Evolutionary conservation across 208 protist genomes (phyloP), one percentile per base, ranked within the genome.

Genomic region (Acanthamoeba lugdunensis): DNA sequence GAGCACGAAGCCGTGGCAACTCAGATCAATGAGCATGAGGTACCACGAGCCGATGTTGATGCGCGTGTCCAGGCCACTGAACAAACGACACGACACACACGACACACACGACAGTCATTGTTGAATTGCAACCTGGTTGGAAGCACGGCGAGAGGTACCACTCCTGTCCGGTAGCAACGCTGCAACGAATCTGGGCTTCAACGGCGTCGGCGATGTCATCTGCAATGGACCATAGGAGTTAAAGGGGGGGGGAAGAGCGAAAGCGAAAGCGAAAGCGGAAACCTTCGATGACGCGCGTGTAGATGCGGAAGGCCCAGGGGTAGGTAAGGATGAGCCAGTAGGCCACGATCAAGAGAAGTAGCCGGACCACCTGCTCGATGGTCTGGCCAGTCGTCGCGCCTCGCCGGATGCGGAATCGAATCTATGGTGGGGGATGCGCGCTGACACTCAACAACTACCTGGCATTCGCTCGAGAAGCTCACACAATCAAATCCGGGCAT

Each of bases 1-100:
- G 21, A 81, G 30, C n/a, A 81, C 73, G 73, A 81, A 81, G 30
- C 73, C 73, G 73, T 81, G 73, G 73, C 73, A 81, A 18, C 73
- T 81, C n/a, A 81, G 30, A 52, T 81, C 73, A 33, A 81, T 81
- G 73, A 81, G 73, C 73, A 81, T 81, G 41, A 81, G 73, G 73
- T 81, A 81, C 73, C 73, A 81, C 73, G 41, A 45, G 5, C 73
- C 73, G 23, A 81, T 33, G 73, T 81, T 81, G 73, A 81, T 81
- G 7, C 73, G 73, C 41, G 30, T 54, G 28, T 16, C n/a, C 0
- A 77, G 69, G 2, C 16, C 69, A 25, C 69, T 77, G 4, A 48
- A 65, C 23, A 11, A 0, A 67, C 23, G 8, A 8, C n/a, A 67
- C n/a, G 23, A n/a, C 41, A 41, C 41, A 48, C 41, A 48, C 30